Evolutionary conservation across 2,329 filamentous ascomycete genomes (phyloP), one percentile per base, ranked within the genome.

Genomic region (Neodidymelliopsis sp.): DNA sequence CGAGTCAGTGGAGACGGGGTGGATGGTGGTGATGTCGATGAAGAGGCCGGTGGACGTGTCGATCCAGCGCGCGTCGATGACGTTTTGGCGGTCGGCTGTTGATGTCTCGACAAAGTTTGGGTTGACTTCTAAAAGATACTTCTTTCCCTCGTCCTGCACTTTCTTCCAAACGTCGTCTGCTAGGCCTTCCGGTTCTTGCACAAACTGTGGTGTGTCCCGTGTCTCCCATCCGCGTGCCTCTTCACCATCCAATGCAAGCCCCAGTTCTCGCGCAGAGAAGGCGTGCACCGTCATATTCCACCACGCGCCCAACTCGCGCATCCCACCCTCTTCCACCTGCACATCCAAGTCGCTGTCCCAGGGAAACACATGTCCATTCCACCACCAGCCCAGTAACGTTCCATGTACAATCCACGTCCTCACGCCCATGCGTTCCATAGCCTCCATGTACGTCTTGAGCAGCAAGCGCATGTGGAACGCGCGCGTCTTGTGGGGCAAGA

Each of bases 391-490:
- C 12, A 85, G 71, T 29, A 86, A 69, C 5, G 79, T 81, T 10
- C 83, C 83, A 57, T 86, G 83, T 80, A 85, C 84, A 47, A 86
- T 79, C 83, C 83, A 86, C 7, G 83, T 85, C 56, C 84, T 79
- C 4, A 79, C 78, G 11, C 81, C 79, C 23, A 85, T 76, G 39
- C 79, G 75, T 30, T 76, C 70, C 82, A 85, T 85, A 5, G 80
- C 81, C 1, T 74, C 69, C 2, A 84, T 73, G 57, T 85, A 85
- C 2, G 81, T 79, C 56, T 78, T 78, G 51, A 84, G 74, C 25
- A 85, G 71, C 2, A 76, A 71, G 15, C 75, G 77, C 13, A 85
- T 74, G 49, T 81, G 75, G 11, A 71, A 65, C 16, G 72, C 69
- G 19, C 79, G 77, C 33, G 79, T 70, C n/a, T 78, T 70, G 29